Percentiles rank a stretch among this genome's conserved stretches.
These are phyloP conservation scores for Lentinula raphanica DNA, from an alignment of 768 basidiomycete genomes.

Conservation along the genomic window DNA sequence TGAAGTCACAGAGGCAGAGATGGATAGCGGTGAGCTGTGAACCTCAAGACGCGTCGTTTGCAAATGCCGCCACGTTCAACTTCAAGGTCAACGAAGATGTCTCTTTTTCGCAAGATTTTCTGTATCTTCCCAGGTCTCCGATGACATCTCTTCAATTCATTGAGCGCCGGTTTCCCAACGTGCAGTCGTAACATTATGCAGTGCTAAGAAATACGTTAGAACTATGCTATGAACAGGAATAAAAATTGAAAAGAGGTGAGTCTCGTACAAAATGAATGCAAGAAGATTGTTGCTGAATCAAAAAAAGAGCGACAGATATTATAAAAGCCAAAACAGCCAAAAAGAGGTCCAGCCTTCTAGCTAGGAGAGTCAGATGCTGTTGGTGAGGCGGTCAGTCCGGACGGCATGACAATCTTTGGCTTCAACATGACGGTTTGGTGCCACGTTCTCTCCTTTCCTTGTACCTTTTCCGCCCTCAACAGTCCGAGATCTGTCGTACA, in stretches of 20 bases:
- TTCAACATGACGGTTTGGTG: slow-evolving; percentile 43
- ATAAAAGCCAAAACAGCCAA: no score
- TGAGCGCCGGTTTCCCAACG: no score
- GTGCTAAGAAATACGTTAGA: background rate
- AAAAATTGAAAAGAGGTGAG: background rate
- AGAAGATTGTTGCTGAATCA: background rate
- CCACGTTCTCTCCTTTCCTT: slow-evolving; percentile 42
- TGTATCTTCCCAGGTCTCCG: no score
- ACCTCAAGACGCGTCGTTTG: no score
- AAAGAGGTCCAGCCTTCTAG: background rate
- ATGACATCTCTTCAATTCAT: no score
- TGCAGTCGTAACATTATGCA: background rate
- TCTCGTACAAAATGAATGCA: background rate
- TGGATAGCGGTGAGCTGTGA: no score
- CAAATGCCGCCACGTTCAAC: no score
- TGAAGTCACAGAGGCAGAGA: no score
- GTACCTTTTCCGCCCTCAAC: slow-evolving; percentile 29
- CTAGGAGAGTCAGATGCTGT: background rate
- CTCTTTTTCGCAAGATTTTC: no score
- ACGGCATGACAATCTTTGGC: slow-evolving; percentile 50
- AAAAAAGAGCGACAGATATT: background rate
- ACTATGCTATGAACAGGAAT: background rate
- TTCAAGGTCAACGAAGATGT: no score
- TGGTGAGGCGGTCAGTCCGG: slow-evolving; percentile 21
- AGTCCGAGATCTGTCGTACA: slow-evolving; percentile 59